Evolutionary conservation across 1,284 basidiomycete species (phyloP).

Genomic region (Ceratobasidium sp.): DNA sequence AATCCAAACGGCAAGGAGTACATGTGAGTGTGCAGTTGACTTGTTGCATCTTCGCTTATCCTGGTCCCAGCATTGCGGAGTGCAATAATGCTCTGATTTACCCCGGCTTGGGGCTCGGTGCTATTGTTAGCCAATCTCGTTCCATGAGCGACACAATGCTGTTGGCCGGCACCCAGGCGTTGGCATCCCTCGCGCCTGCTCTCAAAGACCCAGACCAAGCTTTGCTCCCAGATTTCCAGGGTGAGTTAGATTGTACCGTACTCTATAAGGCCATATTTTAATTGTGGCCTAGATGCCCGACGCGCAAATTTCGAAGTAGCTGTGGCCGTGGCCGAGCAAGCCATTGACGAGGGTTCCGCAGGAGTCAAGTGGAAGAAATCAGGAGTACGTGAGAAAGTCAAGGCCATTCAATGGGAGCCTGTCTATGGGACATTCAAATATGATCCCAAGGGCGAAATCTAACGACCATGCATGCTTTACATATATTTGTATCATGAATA

Average conservation of each 20-base stretch:
- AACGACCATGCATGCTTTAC: neutral
- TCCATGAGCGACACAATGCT: slow-evolving; percentile 76
- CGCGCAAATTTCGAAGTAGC: slow-evolving; percentile 76
- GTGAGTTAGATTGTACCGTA: slow-evolving; percentile 38
- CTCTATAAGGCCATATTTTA: slow-evolving; percentile 55
- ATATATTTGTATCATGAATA: no score
- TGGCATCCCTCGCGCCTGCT: slow-evolving; percentile 78
- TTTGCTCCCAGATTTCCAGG: slow-evolving; percentile 54
- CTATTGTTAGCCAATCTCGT: slow-evolving; percentile 65
- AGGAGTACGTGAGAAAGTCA: slow-evolving; percentile 60
- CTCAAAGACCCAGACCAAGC: slow-evolving; percentile 65
- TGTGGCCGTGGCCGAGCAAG: slow-evolving; percentile 76
- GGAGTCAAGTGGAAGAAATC: slow-evolving; percentile 60
- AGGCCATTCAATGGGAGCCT: slow-evolving; percentile 63
- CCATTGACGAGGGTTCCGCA: slow-evolving; percentile 72
- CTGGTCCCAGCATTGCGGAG: slow-evolving; percentile 62
- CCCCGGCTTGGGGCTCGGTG: slow-evolving; percentile 77
- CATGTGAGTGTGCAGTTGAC: slow-evolving; percentile 54
- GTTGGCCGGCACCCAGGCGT: slow-evolving; percentile 69
- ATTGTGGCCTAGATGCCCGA: slow-evolving; percentile 64
- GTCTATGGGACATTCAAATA: slow-evolving; percentile 68
- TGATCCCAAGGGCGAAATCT: slow-evolving; percentile 60
- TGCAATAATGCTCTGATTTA: slow-evolving; percentile 82
- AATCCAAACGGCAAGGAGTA: slow-evolving; percentile 68
- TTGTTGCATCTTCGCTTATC: neutral